Percentiles rank a stretch among this genome's conserved stretches.
Conservation (phyloP, 73 alveolate genomes). For the Paraurostyla sp. region DNA sequence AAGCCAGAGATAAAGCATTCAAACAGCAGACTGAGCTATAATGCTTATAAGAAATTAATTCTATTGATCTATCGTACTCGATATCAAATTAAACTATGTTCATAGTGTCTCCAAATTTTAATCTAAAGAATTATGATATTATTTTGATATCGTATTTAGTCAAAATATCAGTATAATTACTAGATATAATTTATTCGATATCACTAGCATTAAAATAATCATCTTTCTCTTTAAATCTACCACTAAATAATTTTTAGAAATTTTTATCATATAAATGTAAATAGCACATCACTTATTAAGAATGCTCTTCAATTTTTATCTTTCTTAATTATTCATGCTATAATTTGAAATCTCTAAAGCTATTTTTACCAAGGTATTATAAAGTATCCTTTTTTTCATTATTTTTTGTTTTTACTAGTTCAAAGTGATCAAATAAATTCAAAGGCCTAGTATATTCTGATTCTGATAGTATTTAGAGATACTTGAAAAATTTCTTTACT, state of each 20-base stretch:
- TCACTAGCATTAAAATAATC: slow-evolving; percentile 13
- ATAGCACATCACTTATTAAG: slow-evolving; percentile 18
- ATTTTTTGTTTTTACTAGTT: neutral
- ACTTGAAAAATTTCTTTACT: slow-evolving; percentile 23
- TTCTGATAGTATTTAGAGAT: slow-evolving; percentile 3
- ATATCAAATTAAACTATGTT: slow-evolving; percentile 16
- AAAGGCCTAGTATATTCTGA: slow-evolving; percentile 34
- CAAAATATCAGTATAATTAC: neutral
- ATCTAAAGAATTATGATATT: slow-evolving; percentile 1
- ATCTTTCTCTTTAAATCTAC: slow-evolving; percentile 41
- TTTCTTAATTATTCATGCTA: slow-evolving; percentile 24
- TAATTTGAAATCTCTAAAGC: slow-evolving; percentile 33
- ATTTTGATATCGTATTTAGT: slow-evolving; percentile 10
- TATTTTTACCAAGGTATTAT: neutral
- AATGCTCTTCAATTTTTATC: slow-evolving; percentile 30
- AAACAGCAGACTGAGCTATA: neutral
- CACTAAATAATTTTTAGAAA: neutral
- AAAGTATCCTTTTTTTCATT: neutral
- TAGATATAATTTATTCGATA: neutral
- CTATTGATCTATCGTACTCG: slow-evolving; percentile 33
- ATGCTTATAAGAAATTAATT: slow-evolving; percentile 13
- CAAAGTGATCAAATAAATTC: slow-evolving; percentile 40
- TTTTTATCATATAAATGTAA: slow-evolving; percentile 12
- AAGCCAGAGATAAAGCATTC: slow-evolving; percentile 37
- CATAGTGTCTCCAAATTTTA: slow-evolving; percentile 32